Percentiles rank a stretch among this genome's conserved stretches.
Evolutionary conservation across 2,329 filamentous ascomycete genomes (phyloP).

Genomic region (Pseudocercospora fijiensis): DNA sequence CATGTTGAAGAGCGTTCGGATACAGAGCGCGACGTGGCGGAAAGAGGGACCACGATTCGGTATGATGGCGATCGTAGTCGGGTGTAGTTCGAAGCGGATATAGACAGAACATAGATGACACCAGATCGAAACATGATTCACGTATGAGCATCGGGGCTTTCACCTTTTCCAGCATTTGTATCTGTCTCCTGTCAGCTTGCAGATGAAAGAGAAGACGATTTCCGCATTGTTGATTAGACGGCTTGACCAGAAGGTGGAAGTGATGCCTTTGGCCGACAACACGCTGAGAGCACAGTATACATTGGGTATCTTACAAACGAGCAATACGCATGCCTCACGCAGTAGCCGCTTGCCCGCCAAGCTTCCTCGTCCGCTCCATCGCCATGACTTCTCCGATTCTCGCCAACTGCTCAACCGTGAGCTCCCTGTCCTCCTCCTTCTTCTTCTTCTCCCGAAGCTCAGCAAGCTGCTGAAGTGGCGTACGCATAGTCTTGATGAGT

Average conservation of each 20-base stretch:
- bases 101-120: neutral
- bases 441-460: constrained; percentile 41
- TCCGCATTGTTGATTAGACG: too few relatives aligned
- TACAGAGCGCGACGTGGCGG: constrained; percentile 13
- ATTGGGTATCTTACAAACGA: constrained; percentile 1
- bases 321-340: neutral
- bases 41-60: neutral
- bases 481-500: constrained; percentile 45
- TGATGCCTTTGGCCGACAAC: neutral
- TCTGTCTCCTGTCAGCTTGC: too few relatives aligned
- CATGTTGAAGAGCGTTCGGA: constrained; percentile 16
- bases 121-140: neutral
- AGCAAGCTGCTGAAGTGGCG: constrained; percentile 48
- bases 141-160: neutral
- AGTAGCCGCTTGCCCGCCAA: neutral
- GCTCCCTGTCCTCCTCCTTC: constrained; percentile 39
- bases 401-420: constrained; percentile 42
- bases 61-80: neutral
- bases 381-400: constrained; percentile 46
- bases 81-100: neutral
- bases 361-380: constrained; percentile 22
- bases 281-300: constrained; percentile 1
- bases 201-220: too few relatives aligned
- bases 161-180: too few relatives aligned
- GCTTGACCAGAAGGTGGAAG: too few relatives aligned